Percentiles rank a stretch among this genome's conserved stretches.
Evolutionary conservation across 2,329 filamentous ascomycete genomes (phyloP).

Genomic region (Penicillium sp.): DNA sequence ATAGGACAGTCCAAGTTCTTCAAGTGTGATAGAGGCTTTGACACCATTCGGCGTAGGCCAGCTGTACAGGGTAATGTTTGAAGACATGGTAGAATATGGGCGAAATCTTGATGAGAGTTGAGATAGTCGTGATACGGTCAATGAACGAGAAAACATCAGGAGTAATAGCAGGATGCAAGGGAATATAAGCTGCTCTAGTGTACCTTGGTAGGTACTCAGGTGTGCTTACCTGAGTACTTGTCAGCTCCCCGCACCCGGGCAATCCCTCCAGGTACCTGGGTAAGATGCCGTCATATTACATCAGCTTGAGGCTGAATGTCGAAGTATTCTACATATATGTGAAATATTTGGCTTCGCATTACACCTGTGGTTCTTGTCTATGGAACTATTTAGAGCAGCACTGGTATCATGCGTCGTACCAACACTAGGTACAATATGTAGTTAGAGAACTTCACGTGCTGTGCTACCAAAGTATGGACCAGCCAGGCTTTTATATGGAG

Average conservation of each 20-base stretch:
- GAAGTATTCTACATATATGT: too few species aligned
- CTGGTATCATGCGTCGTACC: not conserved
- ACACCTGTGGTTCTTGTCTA: not conserved
- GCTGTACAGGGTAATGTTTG: slow-evolving; percentile 32
- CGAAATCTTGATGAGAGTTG: slow-evolving; percentile 4
- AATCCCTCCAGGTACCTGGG: not conserved
- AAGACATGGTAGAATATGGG: slow-evolving; percentile 21
- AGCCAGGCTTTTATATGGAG: not conserved
- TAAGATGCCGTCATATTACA: not conserved
- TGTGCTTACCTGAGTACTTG: slow-evolving; percentile 1
- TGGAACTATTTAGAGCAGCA: too few species aligned
- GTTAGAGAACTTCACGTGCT: not conserved
- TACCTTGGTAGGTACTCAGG: too few species aligned
- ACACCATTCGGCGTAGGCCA: slow-evolving; percentile 35
- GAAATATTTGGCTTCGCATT: too few species aligned
- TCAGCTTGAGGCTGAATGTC: not conserved
- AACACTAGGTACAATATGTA: not conserved
- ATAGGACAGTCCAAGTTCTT: slow-evolving; percentile 38
- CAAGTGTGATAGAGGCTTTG: slow-evolving; percentile 38
- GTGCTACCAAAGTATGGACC: not conserved
- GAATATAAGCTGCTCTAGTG: not conserved
- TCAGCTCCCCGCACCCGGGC: slow-evolving; percentile 1
- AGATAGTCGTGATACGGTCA: slow-evolving; percentile 9
- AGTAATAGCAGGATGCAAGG: not conserved
- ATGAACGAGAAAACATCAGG: not conserved